Evolutionary conservation across 768 basidiomycete species (phyloP), one percentile per base, ranked within the genome.

Genomic region (Trametes villosa): DNA sequence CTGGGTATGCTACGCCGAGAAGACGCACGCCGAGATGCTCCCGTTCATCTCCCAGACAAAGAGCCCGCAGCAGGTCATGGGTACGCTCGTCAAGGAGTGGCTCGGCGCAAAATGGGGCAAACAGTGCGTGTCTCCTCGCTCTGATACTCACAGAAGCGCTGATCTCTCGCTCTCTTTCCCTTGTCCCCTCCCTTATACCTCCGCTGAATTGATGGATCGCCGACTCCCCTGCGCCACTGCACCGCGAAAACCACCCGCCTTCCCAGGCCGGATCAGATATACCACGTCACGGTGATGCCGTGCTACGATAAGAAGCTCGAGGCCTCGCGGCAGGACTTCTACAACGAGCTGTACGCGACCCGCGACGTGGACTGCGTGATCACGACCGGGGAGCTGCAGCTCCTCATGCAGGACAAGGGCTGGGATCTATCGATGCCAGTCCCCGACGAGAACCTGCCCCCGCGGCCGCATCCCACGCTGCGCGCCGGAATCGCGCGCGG

Each of bases 251-350:
- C 40, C 27, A 22, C 27, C 48, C 33, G 44, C 29, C 54, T 18
- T 33, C 9, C 20, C 71, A 96, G 92, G 38, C 94, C 94, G 0
- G 80, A 92, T 68, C 81, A 92, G 67, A 84, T 99, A 45, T 99
- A 98, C 71, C 97, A 99, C 69, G 94, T 98, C 53, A 84, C 94
- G 0, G 95, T 98, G 51, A 98, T 98, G 96, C 96, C 97, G 0
- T 99, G 97, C 75, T 98, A 98, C 75, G 97, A 99, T 82, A 98
- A 98, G 77, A 99, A 99, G 71, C 86, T 99, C 17, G 97, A 99
- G 75, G 97, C 97, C 0, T 98, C 96, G 9, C 84, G 97, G 27
- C 84, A 87, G 47, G 96, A 99, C 70, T 99, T 98, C 71, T 94
- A 93, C 71, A 86, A 88, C 62, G 87, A 89, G 9, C 66, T 83